Evolutionary conservation across 495 filamentous ascomycete genomes (phyloP), one percentile per base, ranked within the genome.

Genomic region (Podospora tetraspora): DNA sequence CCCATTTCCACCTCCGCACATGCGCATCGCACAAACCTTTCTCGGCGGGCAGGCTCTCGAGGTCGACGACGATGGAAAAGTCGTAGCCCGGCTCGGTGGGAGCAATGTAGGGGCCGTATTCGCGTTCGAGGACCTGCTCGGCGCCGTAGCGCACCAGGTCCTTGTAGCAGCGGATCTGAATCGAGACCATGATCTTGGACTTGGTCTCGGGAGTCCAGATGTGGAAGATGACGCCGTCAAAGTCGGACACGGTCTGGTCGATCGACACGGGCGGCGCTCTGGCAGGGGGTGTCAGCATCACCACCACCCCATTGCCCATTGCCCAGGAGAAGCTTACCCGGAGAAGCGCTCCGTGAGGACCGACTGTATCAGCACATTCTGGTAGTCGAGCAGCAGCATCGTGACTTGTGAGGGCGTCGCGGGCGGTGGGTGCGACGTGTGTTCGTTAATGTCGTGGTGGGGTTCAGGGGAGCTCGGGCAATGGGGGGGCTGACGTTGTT

Each of bases 381-480:
- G 95, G 78, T 99, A 99, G 78, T 99, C 95, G 74, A 99, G 89
- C 76, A 98, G 90, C 81, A 99, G 88, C 95, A 97, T 97, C 71
- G 74, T 88, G 27, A 27, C 27, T 27, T 27, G 27, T 27, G 81
- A 63, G 67, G 64, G 64, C 34, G 57, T 19, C 21, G 25, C 21
- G n/a, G 23, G 24, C 34, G 16, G 32, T 34, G 66, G 43, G 60
- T 65, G 61, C 70, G 59, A 43, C 61, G 59, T 24, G 59, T 22
- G 67, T 32, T 62, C 16, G 69, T 61, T 66, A 66, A 61, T 16
- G 52, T 59, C 37, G 62, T 70, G 66, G 67, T 64, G 72, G 68
- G 70, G 68, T 65, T 29, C 64, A 25, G 64, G 16, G 62, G 25
- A 65, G 67, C 62, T 70, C 64, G 70, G 63, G 60, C 56, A 71